phyloP scores from a whole-genome alignment of 805 yeast genomes.

The Yarrowia sp. region DNA sequence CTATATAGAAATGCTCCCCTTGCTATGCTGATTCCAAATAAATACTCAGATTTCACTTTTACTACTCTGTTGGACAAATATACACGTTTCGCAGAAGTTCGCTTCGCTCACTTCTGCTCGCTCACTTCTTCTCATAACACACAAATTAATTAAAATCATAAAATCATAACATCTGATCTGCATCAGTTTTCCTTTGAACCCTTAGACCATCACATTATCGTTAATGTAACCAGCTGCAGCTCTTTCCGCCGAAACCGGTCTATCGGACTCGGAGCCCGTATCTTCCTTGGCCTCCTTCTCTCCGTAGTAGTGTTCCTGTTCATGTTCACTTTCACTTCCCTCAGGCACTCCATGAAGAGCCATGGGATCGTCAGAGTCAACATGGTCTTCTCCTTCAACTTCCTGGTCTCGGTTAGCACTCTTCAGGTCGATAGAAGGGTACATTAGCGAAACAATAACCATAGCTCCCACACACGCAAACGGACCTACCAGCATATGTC shows the following conservation, averaged over 20 bases:
- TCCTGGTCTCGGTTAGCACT: background rate
- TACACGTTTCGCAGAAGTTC: too few species aligned
- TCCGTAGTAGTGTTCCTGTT: background rate
- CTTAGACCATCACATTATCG: conserved; percentile 3
- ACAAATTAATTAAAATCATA: too few species aligned
- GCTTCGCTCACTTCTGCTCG: too few species aligned
- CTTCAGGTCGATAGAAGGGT: background rate
- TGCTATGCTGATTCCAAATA: too few species aligned
- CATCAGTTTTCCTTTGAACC: too few species aligned
- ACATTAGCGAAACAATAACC: background rate
- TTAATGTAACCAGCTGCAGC: conserved; percentile 3
- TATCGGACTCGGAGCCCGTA: background rate
- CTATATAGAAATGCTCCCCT: too few species aligned
- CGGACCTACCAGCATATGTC: conserved; percentile 12
- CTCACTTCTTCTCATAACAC: too few species aligned
- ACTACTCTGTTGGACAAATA: too few species aligned
- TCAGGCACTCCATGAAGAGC: background rate
- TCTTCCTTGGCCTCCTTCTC: background rate
- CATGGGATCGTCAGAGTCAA: background rate
- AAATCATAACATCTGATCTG: too few species aligned
- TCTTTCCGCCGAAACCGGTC: background rate
- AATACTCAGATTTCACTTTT: too few species aligned
- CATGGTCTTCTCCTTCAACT: background rate
- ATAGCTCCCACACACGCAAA: conserved; percentile 12
- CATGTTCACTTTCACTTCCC: background rate